Conservation (phyloP, 106 monocot species). For the Platanthera guangdongensis region DNA sequence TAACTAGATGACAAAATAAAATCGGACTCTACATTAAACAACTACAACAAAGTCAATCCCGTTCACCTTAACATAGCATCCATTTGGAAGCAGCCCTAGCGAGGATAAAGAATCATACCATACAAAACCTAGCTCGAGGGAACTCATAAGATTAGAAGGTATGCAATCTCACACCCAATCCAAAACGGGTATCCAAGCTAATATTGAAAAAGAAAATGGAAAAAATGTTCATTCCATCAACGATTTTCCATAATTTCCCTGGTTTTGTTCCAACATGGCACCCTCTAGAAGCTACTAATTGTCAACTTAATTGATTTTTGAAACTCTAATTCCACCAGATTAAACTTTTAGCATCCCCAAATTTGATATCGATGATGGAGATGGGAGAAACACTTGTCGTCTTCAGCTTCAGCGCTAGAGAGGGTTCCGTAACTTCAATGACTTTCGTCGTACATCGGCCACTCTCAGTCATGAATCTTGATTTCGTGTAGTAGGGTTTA, state of each 20-base stretch:
- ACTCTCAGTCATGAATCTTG: too few species aligned
- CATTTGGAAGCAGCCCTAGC: not conserved
- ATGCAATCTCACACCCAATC: too few species aligned
- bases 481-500: too few species aligned
- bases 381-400: not conserved
- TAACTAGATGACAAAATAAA: not conserved
- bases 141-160: not conserved
- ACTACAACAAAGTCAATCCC: not conserved
- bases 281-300: not conserved
- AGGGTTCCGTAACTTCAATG: too few species aligned
- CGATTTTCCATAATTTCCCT: not conserved
- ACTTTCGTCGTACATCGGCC: too few species aligned
- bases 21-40: not conserved
- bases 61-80: not conserved
- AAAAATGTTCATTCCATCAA: not conserved
- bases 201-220: not conserved
- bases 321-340: conserved; percentile 2
- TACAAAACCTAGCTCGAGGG: not conserved
- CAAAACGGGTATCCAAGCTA: not conserved
- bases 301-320: not conserved
- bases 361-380: not conserved
- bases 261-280: too few species aligned
- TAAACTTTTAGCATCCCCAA: not conserved
- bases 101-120: not conserved
- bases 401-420: too few species aligned